These are phyloP conservation scores for Mrakia gelida DNA, from an alignment of 768 basidiomycete genomes.

Conservation along the genomic window DNA sequence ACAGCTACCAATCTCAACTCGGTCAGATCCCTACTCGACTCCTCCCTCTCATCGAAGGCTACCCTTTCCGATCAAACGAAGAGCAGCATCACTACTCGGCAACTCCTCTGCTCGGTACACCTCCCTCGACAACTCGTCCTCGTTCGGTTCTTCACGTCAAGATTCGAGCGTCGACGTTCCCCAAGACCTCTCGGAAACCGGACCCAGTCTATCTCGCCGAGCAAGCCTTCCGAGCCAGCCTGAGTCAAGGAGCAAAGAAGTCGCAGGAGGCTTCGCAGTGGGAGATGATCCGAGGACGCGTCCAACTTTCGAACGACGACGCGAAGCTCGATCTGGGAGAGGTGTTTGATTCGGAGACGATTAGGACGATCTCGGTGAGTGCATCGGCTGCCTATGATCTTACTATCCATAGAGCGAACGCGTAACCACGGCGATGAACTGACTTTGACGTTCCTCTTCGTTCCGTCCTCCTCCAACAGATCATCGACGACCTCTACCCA, in stretches of 20 bases:
- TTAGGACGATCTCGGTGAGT: not conserved
- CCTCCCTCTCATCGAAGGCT: slow-evolving; percentile 6
- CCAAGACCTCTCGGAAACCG: not conserved
- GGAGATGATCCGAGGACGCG: not conserved
- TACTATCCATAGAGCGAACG: not conserved
- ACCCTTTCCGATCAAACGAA: slow-evolving; percentile 2
- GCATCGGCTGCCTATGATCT: not conserved
- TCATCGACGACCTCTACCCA: not conserved
- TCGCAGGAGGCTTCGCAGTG: not conserved
- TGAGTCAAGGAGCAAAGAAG: not conserved
- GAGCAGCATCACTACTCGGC: not conserved
- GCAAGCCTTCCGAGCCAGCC: not conserved
- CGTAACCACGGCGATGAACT: no score
- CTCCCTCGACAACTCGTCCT: not conserved
- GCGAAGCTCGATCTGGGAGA: not conserved
- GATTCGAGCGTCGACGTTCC: slow-evolving; percentile 6
- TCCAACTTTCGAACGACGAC: not conserved
- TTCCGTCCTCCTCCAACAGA: not conserved
- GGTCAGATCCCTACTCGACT: slow-evolving; percentile 7
- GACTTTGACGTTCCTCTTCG: not conserved
- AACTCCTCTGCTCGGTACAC: not conserved
- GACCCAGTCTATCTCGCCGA: slow-evolving; percentile 16
- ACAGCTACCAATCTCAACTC: slow-evolving; percentile 8
- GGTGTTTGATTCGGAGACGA: slow-evolving; percentile 15
- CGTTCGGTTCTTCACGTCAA: slow-evolving; percentile 6